phyloP scores from a whole-genome alignment of 2,329 filamentous ascomycete genomes.

The Cadophora luteo-olivacea region DNA sequence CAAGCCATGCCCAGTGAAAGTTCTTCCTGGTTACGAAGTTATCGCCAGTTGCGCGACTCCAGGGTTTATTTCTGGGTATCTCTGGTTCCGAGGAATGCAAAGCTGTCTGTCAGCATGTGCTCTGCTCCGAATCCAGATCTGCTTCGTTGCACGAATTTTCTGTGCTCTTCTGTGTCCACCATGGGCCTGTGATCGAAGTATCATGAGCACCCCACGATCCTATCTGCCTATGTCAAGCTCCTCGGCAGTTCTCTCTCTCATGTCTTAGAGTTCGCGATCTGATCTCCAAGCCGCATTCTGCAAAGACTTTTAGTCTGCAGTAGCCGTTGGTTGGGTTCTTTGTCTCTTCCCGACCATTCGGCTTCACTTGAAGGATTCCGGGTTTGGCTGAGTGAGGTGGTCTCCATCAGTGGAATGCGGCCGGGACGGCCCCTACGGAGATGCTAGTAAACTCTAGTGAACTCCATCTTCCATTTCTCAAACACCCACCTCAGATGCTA shows the following conservation, averaged over 20 bases:
- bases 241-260: slow-evolving; percentile 15
- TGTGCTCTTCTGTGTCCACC: not conserved
- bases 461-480: slow-evolving; percentile 10
- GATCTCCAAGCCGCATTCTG: slow-evolving; percentile 10
- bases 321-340: slow-evolving; percentile 2
- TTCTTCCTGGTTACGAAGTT: not conserved
- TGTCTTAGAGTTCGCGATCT: slow-evolving; percentile 9
- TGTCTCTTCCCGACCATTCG: slow-evolving; percentile 13
- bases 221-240: not conserved
- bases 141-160: not conserved
- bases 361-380: slow-evolving; percentile 17
- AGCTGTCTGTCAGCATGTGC: slow-evolving; percentile 8
- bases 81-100: slow-evolving; percentile 6
- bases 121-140: not conserved
- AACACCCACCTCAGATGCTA: slow-evolving; percentile 11
- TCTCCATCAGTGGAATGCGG: not conserved
- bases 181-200: not conserved
- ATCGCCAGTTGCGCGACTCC: not conserved
- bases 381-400: slow-evolving; percentile 16
- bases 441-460: not conserved
- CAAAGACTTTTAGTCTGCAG: slow-evolving; percentile 2
- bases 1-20: not conserved
- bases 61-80: not conserved
- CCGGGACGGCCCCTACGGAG: slow-evolving; percentile 20
- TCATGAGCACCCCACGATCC: not conserved